phyloP scores from a whole-genome alignment of 768 basidiomycete genomes.

The Lactarius psammicola region DNA sequence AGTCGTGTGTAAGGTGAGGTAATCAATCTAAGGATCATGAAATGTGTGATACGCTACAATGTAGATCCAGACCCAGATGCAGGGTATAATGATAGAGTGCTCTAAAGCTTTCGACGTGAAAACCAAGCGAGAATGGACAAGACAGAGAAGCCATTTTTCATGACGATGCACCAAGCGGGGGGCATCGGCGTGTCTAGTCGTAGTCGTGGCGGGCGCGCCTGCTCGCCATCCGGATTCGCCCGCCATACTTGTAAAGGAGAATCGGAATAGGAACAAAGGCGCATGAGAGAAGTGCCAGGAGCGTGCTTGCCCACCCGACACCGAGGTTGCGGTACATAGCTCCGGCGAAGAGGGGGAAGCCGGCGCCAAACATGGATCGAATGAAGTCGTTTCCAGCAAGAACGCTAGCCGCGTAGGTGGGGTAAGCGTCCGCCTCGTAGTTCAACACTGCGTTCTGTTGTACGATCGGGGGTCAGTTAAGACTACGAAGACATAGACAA shows the following conservation, averaged over 20 bases:
- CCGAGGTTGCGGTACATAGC: conserved; percentile 33
- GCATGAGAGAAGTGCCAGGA: conserved; percentile 34
- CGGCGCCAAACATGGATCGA: conserved; percentile 32
- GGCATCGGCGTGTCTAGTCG: neutral
- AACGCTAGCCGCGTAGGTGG: conserved; percentile 36
- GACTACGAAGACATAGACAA: conserved; percentile 29
- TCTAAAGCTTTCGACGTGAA: neutral
- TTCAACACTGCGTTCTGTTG: conserved; percentile 31
- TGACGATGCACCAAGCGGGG: neutral
- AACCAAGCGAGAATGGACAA: neutral
- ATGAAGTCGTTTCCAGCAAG: conserved; percentile 39
- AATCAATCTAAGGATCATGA: neutral
- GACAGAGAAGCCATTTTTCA: neutral
- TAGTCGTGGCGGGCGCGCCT: conserved; percentile 29
- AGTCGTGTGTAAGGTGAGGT: neutral
- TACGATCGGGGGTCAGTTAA: neutral
- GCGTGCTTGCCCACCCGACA: conserved; percentile 32
- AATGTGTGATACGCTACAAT: neutral
- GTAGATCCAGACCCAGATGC: neutral
- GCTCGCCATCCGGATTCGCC: conserved; percentile 24
- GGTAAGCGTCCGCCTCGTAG: conserved; percentile 38
- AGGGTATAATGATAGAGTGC: neutral
- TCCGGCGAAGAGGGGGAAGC: conserved; percentile 28
- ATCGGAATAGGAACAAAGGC: conserved; percentile 32
- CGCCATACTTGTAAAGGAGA: conserved; percentile 25